Percentiles rank a stretch among this genome's conserved stretches.
These are phyloP conservation scores for Hypoxylon cercidicola DNA, from an alignment of 495 filamentous ascomycete genomes.

Conservation along the genomic window DNA sequence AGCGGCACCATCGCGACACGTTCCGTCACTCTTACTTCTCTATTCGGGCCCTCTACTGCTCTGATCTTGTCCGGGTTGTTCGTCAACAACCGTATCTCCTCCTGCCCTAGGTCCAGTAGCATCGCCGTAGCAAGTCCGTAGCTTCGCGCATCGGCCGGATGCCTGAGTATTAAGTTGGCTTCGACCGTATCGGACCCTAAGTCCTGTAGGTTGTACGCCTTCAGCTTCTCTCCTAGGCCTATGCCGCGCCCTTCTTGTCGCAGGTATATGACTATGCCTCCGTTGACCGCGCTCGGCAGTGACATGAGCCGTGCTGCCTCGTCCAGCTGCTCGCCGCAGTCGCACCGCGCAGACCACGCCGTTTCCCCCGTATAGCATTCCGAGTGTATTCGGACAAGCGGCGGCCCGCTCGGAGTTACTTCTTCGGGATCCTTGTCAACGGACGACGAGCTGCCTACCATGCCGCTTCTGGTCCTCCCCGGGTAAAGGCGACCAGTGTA, in stretches of 20 bases:
- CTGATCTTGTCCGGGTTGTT: slow-evolving; percentile 98
- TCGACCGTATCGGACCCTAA: slow-evolving; percentile 95
- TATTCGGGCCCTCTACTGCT: slow-evolving; percentile 89
- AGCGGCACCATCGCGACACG: slow-evolving; percentile 96
- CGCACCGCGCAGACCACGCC: slow-evolving; percentile 95
- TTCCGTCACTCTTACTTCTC: slow-evolving; percentile 88
- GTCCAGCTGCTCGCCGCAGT: slow-evolving; percentile 97
- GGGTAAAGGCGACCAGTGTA: slow-evolving; percentile 90
- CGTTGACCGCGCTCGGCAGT: slow-evolving; percentile 70
- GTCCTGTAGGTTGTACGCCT: slow-evolving; percentile 98
- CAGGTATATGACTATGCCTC: slow-evolving; percentile 93
- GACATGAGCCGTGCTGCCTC: slow-evolving; percentile 96
- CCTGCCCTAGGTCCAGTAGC: slow-evolving; percentile 81
- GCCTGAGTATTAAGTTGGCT: slow-evolving; percentile 88
- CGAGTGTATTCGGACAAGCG: slow-evolving; percentile 93
- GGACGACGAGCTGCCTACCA: slow-evolving; percentile 36
- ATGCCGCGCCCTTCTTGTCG: slow-evolving; percentile 97
- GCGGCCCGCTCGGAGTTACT: slow-evolving; percentile 45
- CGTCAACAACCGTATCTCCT: slow-evolving; percentile 86
- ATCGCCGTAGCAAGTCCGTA: slow-evolving; percentile 97
- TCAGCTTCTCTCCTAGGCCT: slow-evolving; percentile 92
- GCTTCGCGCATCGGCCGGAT: slow-evolving; percentile 92
- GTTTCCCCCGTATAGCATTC: slow-evolving; percentile 99
- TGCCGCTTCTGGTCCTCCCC: slow-evolving; percentile 76
- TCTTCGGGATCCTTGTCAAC: slow-evolving; percentile 28